A percentile compares a stretch with the other conserved stretches of the same genome.
These are phyloP conservation scores for Suhomyces tanzawaensis DNA, from an alignment of 805 yeast genomes.

Conservation along the genomic window DNA sequence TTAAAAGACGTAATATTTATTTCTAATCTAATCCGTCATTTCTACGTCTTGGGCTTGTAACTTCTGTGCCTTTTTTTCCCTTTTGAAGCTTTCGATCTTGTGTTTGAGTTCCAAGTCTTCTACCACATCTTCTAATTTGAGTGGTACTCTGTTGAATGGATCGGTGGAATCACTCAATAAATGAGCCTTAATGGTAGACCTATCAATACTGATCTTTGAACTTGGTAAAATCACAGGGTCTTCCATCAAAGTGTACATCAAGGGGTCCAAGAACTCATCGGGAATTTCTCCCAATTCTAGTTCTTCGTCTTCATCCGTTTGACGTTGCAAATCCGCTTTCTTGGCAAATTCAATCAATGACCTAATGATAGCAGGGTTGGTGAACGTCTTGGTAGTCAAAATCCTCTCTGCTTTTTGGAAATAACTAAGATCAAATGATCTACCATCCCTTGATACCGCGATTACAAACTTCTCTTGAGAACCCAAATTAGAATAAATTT, in stretches of 20 bases:
- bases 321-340: conserved; percentile 59
- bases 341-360: conserved; percentile 55
- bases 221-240: conserved; percentile 95
- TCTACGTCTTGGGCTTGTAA: conserved; percentile 13
- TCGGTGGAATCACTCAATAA: conserved; percentile 92
- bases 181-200: conserved; percentile 91
- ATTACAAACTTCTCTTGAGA: conserved; percentile 60
- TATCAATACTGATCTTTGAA: conserved; percentile 80
- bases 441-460: conserved; percentile 88
- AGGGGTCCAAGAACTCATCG: conserved; percentile 94
- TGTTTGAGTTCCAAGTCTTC: conserved; percentile 70
- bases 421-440: conserved; percentile 71
- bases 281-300: conserved; percentile 90
- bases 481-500: conserved; percentile 73
- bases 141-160: conserved; percentile 93
- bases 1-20: not conserved
- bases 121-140: conserved; percentile 81
- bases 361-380: conserved; percentile 47
- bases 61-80: conserved; percentile 33
- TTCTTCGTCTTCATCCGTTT: conserved; percentile 76
- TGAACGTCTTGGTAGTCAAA: conserved; percentile 53
- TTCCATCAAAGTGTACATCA: conserved; percentile 93
- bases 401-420: conserved; percentile 73
- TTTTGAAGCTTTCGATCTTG: conserved; percentile 59
- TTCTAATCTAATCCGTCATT: conserved; percentile 15